Conservation (phyloP, 148 eudicot genomes). For the Cornus kousa region DNA sequence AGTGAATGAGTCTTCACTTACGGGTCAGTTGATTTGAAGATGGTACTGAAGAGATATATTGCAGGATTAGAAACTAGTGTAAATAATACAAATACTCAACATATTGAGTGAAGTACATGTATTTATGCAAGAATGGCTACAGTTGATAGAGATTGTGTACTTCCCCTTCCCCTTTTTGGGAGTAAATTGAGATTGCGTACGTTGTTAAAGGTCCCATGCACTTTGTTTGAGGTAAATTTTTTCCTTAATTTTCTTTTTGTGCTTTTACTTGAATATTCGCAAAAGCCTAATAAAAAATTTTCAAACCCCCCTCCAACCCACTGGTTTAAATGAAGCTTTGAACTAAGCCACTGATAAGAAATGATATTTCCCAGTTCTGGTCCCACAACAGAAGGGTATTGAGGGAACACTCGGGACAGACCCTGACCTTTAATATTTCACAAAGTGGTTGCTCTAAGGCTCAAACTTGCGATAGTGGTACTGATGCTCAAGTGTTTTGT, state of each 20-base stretch:
- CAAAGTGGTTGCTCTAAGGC: too few relatives aligned
- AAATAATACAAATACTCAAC: not conserved
- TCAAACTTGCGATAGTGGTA: too few relatives aligned
- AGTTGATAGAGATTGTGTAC: not conserved
- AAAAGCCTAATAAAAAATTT: not conserved
- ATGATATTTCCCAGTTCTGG: too few relatives aligned
- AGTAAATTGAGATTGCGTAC: not conserved
- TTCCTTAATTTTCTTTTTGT: not conserved
- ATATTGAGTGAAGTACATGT: not conserved
- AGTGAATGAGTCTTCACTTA: too few relatives aligned
- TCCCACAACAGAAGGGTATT: too few relatives aligned
- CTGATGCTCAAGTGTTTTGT: too few relatives aligned
- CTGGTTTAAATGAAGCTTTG: not conserved
- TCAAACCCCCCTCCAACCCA: not conserved
- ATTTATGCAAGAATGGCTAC: not conserved
- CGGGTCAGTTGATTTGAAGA: too few relatives aligned
- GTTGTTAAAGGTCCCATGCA: not conserved
- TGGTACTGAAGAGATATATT: not conserved
- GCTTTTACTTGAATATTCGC: not conserved
- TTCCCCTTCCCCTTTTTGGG: too few relatives aligned
- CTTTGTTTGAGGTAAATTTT: constrained; percentile 3
- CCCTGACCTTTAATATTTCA: too few relatives aligned
- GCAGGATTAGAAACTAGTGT: not conserved
- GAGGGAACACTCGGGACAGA: too few relatives aligned
- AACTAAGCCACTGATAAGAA: not conserved